A percentile compares a stretch with the other conserved stretches of the same genome.
phyloP scores from a whole-genome alignment of 2,329 filamentous ascomycete species.

The Xylaria sp. region DNA sequence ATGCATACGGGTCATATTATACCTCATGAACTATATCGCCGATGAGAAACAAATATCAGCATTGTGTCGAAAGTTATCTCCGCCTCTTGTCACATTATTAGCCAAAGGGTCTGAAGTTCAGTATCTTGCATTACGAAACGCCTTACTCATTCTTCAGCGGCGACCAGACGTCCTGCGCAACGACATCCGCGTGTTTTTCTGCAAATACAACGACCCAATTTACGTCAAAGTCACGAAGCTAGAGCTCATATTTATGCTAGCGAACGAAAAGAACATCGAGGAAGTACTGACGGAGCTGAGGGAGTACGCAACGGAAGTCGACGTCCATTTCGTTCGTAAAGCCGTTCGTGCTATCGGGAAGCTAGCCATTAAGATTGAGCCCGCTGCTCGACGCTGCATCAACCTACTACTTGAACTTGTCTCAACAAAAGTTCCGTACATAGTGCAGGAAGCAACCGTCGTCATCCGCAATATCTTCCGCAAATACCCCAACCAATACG shows the following conservation, averaged over 20 bases:
- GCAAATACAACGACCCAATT: conserved; percentile 99
- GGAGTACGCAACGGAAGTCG: conserved; percentile 97
- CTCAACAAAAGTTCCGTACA: conserved; percentile 97
- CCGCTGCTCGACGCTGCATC: conserved; percentile 88
- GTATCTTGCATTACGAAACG: conserved; percentile 92
- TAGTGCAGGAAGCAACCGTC: conserved; percentile 97
- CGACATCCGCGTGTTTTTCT: conserved; percentile 98
- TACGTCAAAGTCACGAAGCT: conserved; percentile 99
- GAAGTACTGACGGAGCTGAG: conserved; percentile 92
- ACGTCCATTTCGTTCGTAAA: conserved; percentile 98
- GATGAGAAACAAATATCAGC: conserved; percentile 87
- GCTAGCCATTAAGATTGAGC: conserved; percentile 97
- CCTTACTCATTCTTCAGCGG: conserved; percentile 89
- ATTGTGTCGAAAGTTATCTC: conserved; percentile 90
- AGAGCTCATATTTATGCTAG: conserved; percentile 98
- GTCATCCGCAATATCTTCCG: conserved; percentile 99
- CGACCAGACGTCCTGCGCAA: conserved; percentile 92
- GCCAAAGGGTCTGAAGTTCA: conserved; percentile 99
- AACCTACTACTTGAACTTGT: conserved; percentile 91
- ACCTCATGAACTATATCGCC: conserved; percentile 97
- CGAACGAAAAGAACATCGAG: conserved; percentile 91
- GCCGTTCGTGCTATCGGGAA: conserved; percentile 97
- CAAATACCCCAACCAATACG: conserved; percentile 98
- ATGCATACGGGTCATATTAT: conserved; percentile 93
- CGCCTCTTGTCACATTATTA: conserved; percentile 89